A percentile compares a stretch with the other conserved stretches of the same genome.
phyloP scores from a whole-genome alignment of 306 rosid genomes.

The Trichosanthes cucumerina region DNA sequence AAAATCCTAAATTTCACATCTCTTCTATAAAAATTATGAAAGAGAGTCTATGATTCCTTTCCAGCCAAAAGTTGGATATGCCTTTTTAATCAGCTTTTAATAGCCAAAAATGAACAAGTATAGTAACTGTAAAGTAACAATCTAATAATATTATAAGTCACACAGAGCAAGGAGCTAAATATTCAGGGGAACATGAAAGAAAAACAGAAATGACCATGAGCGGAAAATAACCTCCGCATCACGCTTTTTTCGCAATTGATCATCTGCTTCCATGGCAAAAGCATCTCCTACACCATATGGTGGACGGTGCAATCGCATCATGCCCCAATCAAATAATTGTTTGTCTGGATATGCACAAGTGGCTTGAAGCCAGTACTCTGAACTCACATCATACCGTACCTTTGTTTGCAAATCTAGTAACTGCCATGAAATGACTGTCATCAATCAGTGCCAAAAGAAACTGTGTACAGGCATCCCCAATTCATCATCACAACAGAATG shows the following conservation, averaged over 20 bases:
- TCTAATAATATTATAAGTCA: not conserved
- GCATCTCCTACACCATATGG: conserved; percentile 96
- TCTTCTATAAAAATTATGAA: not conserved
- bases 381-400: conserved; percentile 75
- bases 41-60: not conserved
- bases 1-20: not conserved
- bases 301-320: conserved; percentile 81
- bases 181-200: not conserved
- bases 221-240: conserved; percentile 69
- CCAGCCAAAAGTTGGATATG: not conserved
- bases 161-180: not conserved
- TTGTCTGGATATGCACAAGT: conserved; percentile 79
- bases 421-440: conserved; percentile 59
- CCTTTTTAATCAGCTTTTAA: not conserved
- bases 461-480: not conserved
- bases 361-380: conserved; percentile 76
- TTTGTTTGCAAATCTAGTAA: conserved; percentile 73
- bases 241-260: conserved; percentile 79
- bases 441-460: conserved; percentile 29
- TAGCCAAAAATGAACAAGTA: not conserved
- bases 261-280: conserved; percentile 84
- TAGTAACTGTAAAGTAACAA: not conserved
- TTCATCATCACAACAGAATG: conserved; percentile 13
- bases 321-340: conserved; percentile 91
- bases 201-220: not conserved